Percentiles rank a stretch among this genome's conserved stretches.
phyloP scores from a whole-genome alignment of 1,284 basidiomycete species.

The Pterula multifida region DNA sequence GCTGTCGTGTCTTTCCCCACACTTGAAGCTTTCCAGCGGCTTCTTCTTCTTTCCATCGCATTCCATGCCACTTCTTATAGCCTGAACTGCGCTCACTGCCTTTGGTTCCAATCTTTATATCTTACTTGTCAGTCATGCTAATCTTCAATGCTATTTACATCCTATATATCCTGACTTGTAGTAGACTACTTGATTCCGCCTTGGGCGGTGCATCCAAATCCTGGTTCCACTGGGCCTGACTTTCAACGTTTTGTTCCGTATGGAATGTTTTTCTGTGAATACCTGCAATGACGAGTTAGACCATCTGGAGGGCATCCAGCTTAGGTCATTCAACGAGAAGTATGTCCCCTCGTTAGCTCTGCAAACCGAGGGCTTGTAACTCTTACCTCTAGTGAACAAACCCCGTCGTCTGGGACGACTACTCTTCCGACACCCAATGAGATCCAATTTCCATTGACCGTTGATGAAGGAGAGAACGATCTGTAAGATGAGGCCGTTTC shows the following conservation, averaged over 20 bases:
- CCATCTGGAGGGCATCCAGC: background rate
- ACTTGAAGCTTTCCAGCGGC: background rate
- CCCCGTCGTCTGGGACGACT: constrained; percentile 1
- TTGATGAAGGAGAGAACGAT: background rate
- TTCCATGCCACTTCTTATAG: background rate
- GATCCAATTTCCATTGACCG: background rate
- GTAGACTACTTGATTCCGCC: background rate
- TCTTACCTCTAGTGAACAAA: background rate
- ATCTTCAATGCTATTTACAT: background rate
- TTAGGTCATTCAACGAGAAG: constrained; percentile 1
- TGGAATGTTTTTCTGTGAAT: background rate
- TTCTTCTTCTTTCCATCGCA: background rate
- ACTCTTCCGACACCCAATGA: background rate
- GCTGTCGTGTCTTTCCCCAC: background rate
- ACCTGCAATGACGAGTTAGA: background rate
- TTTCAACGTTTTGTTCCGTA: background rate
- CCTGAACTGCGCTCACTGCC: background rate
- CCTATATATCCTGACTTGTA: background rate
- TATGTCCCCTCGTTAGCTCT: background rate
- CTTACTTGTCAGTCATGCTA: constrained; percentile 1
- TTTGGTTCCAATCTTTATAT: background rate
- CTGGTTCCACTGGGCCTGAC: background rate
- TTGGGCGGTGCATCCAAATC: background rate
- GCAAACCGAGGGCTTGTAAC: background rate
- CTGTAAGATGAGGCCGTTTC: background rate